Evolutionary conservation across 768 basidiomycete species (phyloP), one percentile per base, ranked within the genome.

Genomic region (Pisolithus sp.): DNA sequence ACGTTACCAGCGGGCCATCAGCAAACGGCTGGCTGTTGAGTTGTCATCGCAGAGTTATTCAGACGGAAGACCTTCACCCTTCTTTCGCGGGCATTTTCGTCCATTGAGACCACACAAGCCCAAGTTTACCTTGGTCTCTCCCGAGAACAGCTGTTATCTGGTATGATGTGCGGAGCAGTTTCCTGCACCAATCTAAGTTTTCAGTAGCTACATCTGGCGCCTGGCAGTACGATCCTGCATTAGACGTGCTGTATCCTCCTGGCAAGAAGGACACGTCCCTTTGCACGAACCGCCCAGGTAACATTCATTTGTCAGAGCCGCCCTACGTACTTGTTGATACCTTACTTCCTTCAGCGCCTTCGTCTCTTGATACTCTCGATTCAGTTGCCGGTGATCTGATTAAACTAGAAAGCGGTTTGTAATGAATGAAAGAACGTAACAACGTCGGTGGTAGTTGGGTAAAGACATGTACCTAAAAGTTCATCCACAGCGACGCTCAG

Each of bases 11-110:
- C 15, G 39, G 21, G 6, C 42, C 24, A 40, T 10, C 18, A 10
- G 5, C 20, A 41, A 10, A 41, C 30, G 8, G 40, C 50, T 46
- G 30, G 38, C 20, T 24, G 24, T 21, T 44, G n/a, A 45, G n/a
- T 46, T 3, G 8, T 31, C 17, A 17, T 41, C 17, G 38, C 53
- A 89, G 86, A 78, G 3, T 62, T 72, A 8, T 88, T 87, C 67
- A 80, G 83, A 41, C 60, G 61, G 50, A 74, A 80, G 53, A 82
- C 81, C 0, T 75, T 84, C 54, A 58, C 59, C 1, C 70, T 88
- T 8, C 58, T 88, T 20, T 76, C 80, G 8, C 78, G 73, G 58
- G 83, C 83, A n/a, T 88, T 86, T 65, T 75, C 78, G 3, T 80
- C 82, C 2, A 67, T 89, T 21, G 76, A 80, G 12, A 53, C 82